Conservation (phyloP, 345 rosid genomes). For the Rhodomyrtus tomentosa region DNA sequence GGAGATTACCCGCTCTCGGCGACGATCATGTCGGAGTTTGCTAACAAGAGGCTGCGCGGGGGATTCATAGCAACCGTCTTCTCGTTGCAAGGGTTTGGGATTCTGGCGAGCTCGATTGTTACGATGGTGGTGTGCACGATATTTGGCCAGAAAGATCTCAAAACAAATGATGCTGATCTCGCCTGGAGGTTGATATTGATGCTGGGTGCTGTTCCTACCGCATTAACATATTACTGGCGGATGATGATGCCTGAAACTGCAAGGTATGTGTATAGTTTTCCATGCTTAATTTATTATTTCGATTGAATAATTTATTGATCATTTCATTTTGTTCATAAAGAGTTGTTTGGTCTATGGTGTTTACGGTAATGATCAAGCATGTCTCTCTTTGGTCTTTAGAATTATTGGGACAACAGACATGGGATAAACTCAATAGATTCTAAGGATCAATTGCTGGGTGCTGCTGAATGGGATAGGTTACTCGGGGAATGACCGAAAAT, state of each 20-base stretch:
- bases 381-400: not conserved
- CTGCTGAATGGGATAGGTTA: not conserved
- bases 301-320: not conserved
- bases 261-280: slow-evolving; percentile 13
- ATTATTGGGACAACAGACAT: not conserved
- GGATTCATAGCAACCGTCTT: slow-evolving; percentile 55
- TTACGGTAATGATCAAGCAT: not conserved
- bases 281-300: not conserved
- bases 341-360: not conserved
- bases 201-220: slow-evolving; percentile 63
- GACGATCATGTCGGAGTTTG: slow-evolving; percentile 70
- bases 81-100: slow-evolving; percentile 65
- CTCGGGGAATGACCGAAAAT: not conserved
- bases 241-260: slow-evolving; percentile 84
- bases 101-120: slow-evolving; percentile 39
- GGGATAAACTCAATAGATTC: not conserved
- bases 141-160: slow-evolving; percentile 5
- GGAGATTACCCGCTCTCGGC: slow-evolving; percentile 76
- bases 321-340: not conserved
- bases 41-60: slow-evolving; percentile 53
- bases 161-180: slow-evolving; percentile 40
- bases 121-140: slow-evolving; percentile 34
- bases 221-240: slow-evolving; percentile 58
- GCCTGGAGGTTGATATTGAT: slow-evolving; percentile 65
- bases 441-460: not conserved